These are phyloP conservation scores for Coemansia sp. DNA, from an alignment of 192 early-diverging fungal species.

Conservation along the genomic window DNA sequence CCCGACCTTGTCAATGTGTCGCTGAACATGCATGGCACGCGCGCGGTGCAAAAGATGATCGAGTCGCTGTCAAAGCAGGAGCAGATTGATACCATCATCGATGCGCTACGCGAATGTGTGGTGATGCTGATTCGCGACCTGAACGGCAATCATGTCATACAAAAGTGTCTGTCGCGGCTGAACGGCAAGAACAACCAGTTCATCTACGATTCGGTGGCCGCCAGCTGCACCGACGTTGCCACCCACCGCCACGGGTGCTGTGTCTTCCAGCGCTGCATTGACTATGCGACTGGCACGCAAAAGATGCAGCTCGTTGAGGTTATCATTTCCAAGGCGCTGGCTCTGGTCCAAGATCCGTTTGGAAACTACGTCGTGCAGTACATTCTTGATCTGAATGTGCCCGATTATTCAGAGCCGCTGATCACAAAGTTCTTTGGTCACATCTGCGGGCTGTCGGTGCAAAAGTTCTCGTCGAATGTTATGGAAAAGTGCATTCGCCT, in stretches of 20 bases:
- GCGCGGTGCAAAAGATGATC: conserved; percentile 91
- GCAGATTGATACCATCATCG: conserved; percentile 67
- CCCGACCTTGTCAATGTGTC: conserved; percentile 77
- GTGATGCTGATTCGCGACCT: conserved; percentile 87
- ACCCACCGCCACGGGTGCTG: conserved; percentile 91
- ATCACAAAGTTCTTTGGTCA: conserved; percentile 74
- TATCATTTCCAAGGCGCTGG: conserved; percentile 69
- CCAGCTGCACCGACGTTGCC: conserved; percentile 78
- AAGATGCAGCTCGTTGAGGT: conserved; percentile 75
- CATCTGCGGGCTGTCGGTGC: conserved; percentile 75
- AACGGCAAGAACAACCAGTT: conserved; percentile 81
- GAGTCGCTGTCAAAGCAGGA: conserved; percentile 65
- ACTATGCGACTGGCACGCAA: conserved; percentile 71
- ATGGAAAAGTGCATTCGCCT: conserved; percentile 92
- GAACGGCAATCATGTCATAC: conserved; percentile 91
- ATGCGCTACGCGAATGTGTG: conserved; percentile 67
- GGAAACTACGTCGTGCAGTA: conserved; percentile 95
- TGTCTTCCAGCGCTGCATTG: conserved; percentile 88
- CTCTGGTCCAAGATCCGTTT: conserved; percentile 85
- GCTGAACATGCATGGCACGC: conserved; percentile 89
- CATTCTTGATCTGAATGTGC: conserved; percentile 75
- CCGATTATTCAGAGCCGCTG: conserved; percentile 66
- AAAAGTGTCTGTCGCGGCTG: conserved; percentile 82
- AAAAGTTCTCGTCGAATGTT: conserved; percentile 91
- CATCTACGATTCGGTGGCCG: conserved; percentile 79